These are phyloP conservation scores for Aspergillus pseudonomiae DNA, from an alignment of 2,329 filamentous ascomycete species.

Conservation along the genomic window DNA sequence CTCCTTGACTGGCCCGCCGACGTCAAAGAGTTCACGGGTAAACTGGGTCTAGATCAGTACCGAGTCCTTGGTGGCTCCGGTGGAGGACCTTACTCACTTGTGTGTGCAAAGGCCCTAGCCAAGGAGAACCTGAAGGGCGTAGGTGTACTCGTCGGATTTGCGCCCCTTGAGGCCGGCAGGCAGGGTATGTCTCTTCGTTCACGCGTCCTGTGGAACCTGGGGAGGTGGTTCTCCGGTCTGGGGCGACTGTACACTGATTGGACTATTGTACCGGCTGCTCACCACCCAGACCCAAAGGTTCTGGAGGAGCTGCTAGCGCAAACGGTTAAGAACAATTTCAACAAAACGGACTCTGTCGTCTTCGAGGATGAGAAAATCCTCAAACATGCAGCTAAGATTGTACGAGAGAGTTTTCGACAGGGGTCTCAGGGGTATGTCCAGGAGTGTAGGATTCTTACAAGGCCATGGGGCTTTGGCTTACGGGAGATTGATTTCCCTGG, in stretches of 20 bases:
- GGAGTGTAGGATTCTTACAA: background rate
- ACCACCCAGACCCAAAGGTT: background rate
- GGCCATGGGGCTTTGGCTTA: background rate
- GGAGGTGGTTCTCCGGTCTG: background rate
- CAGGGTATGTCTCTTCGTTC: background rate
- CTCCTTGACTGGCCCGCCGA: constrained; percentile 49
- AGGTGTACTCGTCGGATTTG: background rate
- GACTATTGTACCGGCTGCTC: background rate
- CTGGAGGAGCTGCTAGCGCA: background rate
- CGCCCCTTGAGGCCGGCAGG: background rate
- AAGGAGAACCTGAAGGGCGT: constrained; percentile 3
- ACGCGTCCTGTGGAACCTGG: background rate
- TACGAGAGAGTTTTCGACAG: constrained; percentile 2
- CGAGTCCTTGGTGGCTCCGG: constrained; percentile 51
- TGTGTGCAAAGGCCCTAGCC: constrained; percentile 47
- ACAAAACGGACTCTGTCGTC: background rate
- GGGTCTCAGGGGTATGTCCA: background rate
- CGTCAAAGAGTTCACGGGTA: constrained; percentile 42
- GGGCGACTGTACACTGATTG: background rate
- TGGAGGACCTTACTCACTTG: constrained; percentile 52
- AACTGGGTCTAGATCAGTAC: constrained; percentile 46
- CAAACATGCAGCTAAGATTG: background rate
- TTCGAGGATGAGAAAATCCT: background rate
- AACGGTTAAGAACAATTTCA: background rate
- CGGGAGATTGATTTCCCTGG: background rate